Conservation (phyloP, 768 basidiomycete species). For the Boletus barrowsii region DNA sequence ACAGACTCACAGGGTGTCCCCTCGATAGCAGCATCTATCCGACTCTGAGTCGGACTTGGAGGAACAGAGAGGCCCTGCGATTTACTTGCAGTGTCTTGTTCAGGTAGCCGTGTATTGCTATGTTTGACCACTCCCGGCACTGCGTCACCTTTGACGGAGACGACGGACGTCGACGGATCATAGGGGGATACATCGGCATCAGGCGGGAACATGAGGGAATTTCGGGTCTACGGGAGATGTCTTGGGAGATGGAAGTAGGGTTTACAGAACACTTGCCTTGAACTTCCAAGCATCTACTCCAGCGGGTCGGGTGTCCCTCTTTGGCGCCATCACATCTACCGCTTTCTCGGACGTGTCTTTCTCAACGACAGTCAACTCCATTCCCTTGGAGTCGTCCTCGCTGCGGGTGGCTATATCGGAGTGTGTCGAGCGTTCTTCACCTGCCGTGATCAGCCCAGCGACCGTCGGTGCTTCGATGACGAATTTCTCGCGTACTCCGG, state of each 20-base stretch:
- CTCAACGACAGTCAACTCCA: constrained; percentile 20
- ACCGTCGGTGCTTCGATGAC: constrained; percentile 57
- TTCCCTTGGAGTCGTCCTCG: constrained; percentile 23
- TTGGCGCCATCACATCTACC: constrained; percentile 78
- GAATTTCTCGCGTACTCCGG: constrained; percentile 68
- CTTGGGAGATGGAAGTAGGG: neutral
- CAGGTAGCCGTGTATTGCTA: constrained; percentile 74
- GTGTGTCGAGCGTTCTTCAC: constrained; percentile 12
- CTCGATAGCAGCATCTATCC: constrained; percentile 87
- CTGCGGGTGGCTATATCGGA: constrained; percentile 19
- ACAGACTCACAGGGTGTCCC: constrained; percentile 79
- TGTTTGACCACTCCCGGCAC: constrained; percentile 70
- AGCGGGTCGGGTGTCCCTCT: constrained; percentile 67
- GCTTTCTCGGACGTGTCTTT: constrained; percentile 29
- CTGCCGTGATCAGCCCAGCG: constrained; percentile 50
- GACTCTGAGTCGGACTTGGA: constrained; percentile 86
- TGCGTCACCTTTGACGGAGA: constrained; percentile 31
- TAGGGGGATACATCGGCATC: constrained; percentile 88
- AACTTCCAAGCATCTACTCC: constrained; percentile 82
- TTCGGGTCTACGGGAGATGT: constrained; percentile 62
- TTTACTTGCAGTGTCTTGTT: constrained; percentile 55
- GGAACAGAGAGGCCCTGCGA: constrained; percentile 54
- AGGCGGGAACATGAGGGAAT: constrained; percentile 92
- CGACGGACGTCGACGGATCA: constrained; percentile 38
- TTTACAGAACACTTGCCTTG: constrained; percentile 46